phyloP scores from a whole-genome alignment of 1,284 basidiomycete species.

The Marasmius sp. region DNA sequence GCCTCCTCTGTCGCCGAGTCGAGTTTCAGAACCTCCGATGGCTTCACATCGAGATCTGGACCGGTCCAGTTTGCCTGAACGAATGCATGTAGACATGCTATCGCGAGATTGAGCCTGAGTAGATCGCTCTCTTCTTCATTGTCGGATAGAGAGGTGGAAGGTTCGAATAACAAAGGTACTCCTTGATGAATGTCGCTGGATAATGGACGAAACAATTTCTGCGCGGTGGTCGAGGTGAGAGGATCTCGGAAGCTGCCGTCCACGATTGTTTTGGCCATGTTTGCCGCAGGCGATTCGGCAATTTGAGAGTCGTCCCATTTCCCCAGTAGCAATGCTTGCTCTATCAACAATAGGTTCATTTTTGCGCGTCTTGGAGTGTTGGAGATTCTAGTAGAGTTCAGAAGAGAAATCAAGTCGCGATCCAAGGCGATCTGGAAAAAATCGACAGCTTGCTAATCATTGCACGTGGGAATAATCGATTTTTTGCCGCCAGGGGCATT shows the following conservation, averaged over 20 bases:
- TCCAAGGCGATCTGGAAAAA: neutral
- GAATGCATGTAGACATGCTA: conserved; percentile 87
- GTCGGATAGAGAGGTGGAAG: conserved; percentile 20
- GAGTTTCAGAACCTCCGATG: conserved; percentile 49
- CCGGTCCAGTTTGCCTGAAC: conserved; percentile 98
- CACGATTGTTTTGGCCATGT: conserved; percentile 43
- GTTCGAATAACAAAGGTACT: conserved; percentile 21
- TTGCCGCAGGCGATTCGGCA: conserved; percentile 19
- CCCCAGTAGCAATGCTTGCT: conserved; percentile 53
- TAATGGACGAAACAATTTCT: conserved; percentile 40
- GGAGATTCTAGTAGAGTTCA: neutral
- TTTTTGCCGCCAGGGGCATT: neutral
- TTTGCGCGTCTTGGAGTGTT: too few relatives aligned
- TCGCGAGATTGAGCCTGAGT: conserved; percentile 64
- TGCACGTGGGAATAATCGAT: neutral
- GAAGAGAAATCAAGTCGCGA: neutral
- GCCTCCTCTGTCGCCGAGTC: conserved; percentile 44
- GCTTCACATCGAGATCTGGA: conserved; percentile 73
- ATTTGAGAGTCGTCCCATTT: conserved; percentile 39
- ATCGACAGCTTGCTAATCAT: conserved; percentile 12
- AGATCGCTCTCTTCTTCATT: conserved; percentile 43
- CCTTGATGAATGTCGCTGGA: conserved; percentile 29
- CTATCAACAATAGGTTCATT: conserved; percentile 35
- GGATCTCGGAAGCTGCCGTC: conserved; percentile 47
- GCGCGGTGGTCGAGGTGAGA: conserved; percentile 51